Evolutionary conservation across 2,329 filamentous ascomycete genomes (phyloP).

Genomic region (Arthrobotrys sphaeroides): DNA sequence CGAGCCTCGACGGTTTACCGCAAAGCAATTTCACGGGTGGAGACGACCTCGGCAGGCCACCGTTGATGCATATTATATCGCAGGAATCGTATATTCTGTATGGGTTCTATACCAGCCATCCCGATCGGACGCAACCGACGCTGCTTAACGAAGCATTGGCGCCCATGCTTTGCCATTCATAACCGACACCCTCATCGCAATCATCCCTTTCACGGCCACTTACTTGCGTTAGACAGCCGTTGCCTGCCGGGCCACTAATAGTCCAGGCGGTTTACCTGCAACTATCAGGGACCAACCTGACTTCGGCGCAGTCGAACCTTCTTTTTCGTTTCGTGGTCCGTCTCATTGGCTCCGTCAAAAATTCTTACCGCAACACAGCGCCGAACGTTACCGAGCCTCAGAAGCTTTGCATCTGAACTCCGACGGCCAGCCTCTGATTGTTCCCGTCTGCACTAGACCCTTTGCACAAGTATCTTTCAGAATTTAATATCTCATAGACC

Average conservation of each 20-base stretch:
- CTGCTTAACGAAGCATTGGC: background rate
- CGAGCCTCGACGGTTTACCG: background rate
- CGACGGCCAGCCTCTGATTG: background rate
- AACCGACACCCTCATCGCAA: background rate
- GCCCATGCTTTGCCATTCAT: background rate
- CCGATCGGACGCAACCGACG: background rate
- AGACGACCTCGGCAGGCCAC: background rate
- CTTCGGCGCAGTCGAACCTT: slow-evolving; percentile 1
- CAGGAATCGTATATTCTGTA: background rate
- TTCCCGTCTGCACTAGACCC: background rate
- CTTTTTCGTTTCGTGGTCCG: background rate
- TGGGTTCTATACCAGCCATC: background rate
- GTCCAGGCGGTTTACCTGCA: background rate
- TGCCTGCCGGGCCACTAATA: background rate
- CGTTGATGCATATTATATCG: background rate
- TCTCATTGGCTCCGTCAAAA: background rate
- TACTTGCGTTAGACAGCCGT: background rate
- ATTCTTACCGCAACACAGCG: slow-evolving; percentile 3
- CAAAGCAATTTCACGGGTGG: background rate
- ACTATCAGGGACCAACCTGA: background rate
- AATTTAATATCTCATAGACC: background rate
- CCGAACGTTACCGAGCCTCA: background rate
- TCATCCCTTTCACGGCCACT: background rate
- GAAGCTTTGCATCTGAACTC: slow-evolving; percentile 1
- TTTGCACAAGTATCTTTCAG: background rate